Evolutionary conservation across 176 grass and related monocot genomes (phyloP), one percentile per base, ranked within the genome.

Genomic region (Dendrocalamus sinicus): DNA sequence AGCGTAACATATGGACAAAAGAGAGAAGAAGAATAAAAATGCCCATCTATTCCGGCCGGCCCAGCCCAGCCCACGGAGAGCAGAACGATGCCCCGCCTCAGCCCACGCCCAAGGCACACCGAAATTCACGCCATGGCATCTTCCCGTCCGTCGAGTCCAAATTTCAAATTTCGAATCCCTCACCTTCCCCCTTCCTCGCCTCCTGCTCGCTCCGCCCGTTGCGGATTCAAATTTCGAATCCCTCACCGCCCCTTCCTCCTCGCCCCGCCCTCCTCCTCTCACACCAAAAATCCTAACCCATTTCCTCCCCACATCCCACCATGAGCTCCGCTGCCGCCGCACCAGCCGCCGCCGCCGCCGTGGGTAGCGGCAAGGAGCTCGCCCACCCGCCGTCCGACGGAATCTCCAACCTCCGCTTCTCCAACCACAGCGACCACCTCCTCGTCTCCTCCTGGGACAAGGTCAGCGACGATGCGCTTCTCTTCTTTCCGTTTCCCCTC

Each of bases 361-460:
- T 74, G 60, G 85, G 89, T 76, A 87, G 89, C 37, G 93, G 93
- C 32, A 94, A 81, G 86, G 96, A 99, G 84, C 88, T 99, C 40
- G 67, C 78, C 10, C 76, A 85, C 23, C 93, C 93, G 8, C 96
- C 96, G 6, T 71, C 96, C 1, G 93, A 99, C 61, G 96, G 96
- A 58, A 91, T 99, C 88, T 94, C 96, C 81, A 96, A 92, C 84
- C 88, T 99, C 54, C 96, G 92, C 30, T 99, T 99, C 84, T 99
- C 96, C 67, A 99, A 99, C 86, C 96, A 99, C 92, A 99, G 96
- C 75, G 90, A 99, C 77, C 89, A 96, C 72, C 89, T 99, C 59
- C 92, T 99, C 67, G 96, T 99, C 75, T 99, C 93, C 55, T 99
- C 96, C 8, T 99, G 96, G 96, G 96, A 99, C 72, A 99, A 92